phyloP scores from a whole-genome alignment of 768 basidiomycete species.

The Suillus tomentosus region DNA sequence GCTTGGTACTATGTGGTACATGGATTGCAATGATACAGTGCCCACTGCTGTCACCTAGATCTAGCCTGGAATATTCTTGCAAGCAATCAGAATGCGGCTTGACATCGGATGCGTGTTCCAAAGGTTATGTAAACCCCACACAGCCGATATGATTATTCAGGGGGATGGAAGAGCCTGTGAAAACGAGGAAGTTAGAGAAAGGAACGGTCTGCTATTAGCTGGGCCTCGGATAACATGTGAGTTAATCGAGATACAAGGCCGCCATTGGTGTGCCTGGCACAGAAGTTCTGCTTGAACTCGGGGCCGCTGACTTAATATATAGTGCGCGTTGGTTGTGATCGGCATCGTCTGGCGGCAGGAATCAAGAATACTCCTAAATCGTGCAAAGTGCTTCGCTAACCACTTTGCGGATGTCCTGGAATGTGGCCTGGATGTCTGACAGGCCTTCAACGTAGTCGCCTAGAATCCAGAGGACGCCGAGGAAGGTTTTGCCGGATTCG shows the following conservation, averaged over 20 bases:
- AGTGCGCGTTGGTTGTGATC: neutral
- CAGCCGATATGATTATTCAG: neutral
- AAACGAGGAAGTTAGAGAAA: neutral
- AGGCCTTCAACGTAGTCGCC: slow-evolving; percentile 38
- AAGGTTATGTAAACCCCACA: neutral
- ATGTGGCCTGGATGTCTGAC: slow-evolving; percentile 67
- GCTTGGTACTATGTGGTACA: neutral
- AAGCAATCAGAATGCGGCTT: neutral
- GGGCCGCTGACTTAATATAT: neutral
- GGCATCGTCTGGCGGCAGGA: neutral
- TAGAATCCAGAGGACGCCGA: slow-evolving; percentile 97
- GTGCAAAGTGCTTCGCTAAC: neutral
- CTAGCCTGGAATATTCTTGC: neutral
- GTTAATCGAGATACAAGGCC: neutral
- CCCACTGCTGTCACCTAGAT: neutral
- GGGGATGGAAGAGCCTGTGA: neutral
- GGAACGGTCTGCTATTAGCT: neutral
- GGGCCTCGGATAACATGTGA: neutral
- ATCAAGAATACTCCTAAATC: neutral
- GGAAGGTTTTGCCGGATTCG: slow-evolving; percentile 95
- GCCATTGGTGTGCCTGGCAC: neutral
- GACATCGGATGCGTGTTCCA: neutral
- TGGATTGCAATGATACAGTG: neutral
- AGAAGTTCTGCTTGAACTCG: neutral
- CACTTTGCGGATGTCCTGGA: neutral